Evolutionary conservation across 495 filamentous ascomycete species (phyloP), one percentile per base, ranked within the genome.

Genomic region (Annulohypoxylon stygium): DNA sequence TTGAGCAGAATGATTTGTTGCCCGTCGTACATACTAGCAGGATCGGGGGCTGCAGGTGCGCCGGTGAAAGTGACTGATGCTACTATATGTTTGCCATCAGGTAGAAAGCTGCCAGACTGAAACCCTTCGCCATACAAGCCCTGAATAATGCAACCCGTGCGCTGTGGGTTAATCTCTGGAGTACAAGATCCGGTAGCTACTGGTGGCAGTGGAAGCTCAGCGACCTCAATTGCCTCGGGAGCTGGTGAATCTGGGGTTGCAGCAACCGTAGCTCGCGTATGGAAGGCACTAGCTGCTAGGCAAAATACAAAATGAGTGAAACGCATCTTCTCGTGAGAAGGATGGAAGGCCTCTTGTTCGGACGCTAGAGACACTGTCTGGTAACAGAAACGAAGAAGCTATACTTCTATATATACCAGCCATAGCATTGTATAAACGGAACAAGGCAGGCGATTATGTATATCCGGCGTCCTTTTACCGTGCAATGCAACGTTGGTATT

Each of bases 191-290:
- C 61, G 6, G 43, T 23, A 57, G 48, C 53, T 3, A 78, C 65
- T 33, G 73, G 76, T 33, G 73, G 76, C 9, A 78, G 65, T n/a
- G 76, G 74, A 6, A 76, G 57, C 47, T 71, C 61, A 41, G 45
- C 41, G 39, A 78, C 61, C 9, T 45, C 47, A 50, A 76, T 75
- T 23, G 74, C 74, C 48, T 76, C 55, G 11, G 65, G 55, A 41
- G 37, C 11, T 11, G 37, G 37, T 14, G 37, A 6, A 41, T 41
- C 37, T 1, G 37, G 37, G 37, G 12, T 14, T 1, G 37, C 7
- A 14, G 37, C 37, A 14, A 41, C 11, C 8, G 37, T 14, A 41
- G 37, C 2, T 41, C 37, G 8, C 37, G 37, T 41, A 11, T 41
- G 7, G 12, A 41, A 41, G 11, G 37, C 37, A 14, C 37, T 11